Base-by-base conservation (phyloP, 2,329 filamentous ascomycete species). In the Monosporascus sp. region DNA sequence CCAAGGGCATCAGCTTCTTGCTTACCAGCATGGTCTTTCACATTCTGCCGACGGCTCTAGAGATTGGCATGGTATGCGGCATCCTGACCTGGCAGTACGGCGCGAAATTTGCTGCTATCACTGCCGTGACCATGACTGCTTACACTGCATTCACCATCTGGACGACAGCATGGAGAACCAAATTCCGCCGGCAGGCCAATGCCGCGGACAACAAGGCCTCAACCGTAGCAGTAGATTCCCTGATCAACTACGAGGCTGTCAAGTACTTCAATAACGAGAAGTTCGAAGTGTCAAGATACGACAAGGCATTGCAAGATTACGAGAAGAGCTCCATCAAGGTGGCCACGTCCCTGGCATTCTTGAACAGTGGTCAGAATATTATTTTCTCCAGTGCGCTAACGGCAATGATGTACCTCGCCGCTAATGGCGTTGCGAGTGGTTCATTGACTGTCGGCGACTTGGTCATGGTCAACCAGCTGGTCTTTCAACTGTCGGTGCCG, bases 241-340 rank as follows among this genome's bases (percentile, higher is more conserved):
- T 99, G 49, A 96, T 99, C 77, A 99, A 99, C 74, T 99, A 97
- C 66, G 94, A 99, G 72, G 93, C 95, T 15, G 94, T 99, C 67
- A 99, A 99, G 73, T 96, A 97, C 75, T 99, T 97, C 76, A 99
- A 99, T 76, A 99, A 99, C 66, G 95, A 99, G 67, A 90, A 88
- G 60, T 97, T 91, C 60, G 94, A 99, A 74, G 90, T 96, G 44
- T 81, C 82, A 35, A 84, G 94, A 43, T 99, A 99, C 69, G 92
- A 97, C 71, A 83, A 86, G 62, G 91, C 94, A 0, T 77, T 99
- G 24, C 81, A 86, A 59, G 81, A 87, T 54, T 99, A 99, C 69
- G 90, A 99, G 70, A 88, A 88, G 69, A 92, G 91, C 54, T 96
- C 91, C 17, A 97, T 99, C 77, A 97, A 97, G 69, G 89, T 99